These are phyloP conservation scores for Casuarina glauca DNA, from an alignment of 306 rosid genomes.

Conservation along the genomic window DNA sequence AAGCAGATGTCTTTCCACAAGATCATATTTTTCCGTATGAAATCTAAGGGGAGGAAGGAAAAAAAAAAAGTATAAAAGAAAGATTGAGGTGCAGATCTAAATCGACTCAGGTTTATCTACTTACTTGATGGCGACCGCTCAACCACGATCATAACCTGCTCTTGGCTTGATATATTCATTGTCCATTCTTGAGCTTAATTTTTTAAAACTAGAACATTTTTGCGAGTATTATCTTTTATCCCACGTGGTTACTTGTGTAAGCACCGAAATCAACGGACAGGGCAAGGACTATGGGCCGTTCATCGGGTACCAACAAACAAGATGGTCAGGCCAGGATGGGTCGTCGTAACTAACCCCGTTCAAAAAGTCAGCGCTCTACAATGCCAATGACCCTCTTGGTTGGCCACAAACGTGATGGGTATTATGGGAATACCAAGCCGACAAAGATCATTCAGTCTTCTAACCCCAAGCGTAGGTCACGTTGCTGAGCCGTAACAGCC, in stretches of 20 bases:
- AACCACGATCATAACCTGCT: neutral
- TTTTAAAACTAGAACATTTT: no score
- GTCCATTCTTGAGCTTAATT: neutral
- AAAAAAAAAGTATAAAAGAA: no score
- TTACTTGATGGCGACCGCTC: neutral
- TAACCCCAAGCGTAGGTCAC: neutral
- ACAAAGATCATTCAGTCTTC: no score
- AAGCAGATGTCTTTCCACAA: no score
- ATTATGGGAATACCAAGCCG: no score
- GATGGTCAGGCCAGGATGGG: neutral
- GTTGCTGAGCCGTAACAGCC: neutral
- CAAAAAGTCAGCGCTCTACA: constrained; percentile 14
- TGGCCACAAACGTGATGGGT: neutral
- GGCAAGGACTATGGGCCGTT: constrained; percentile 48
- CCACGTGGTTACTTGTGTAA: no score
- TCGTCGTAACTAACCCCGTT: constrained; percentile 16
- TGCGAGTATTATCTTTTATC: no score
- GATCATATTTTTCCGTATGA: no score
- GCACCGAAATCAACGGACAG: constrained; percentile 39
- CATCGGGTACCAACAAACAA: neutral
- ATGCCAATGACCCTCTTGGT: neutral
- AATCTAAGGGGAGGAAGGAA: no score
- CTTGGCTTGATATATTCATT: neutral
- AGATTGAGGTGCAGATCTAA: no score
- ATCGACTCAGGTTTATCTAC: no score